Base-by-base conservation (phyloP, 1,284 basidiomycete genomes). In the Papiliotrema nemorosa region DNA sequence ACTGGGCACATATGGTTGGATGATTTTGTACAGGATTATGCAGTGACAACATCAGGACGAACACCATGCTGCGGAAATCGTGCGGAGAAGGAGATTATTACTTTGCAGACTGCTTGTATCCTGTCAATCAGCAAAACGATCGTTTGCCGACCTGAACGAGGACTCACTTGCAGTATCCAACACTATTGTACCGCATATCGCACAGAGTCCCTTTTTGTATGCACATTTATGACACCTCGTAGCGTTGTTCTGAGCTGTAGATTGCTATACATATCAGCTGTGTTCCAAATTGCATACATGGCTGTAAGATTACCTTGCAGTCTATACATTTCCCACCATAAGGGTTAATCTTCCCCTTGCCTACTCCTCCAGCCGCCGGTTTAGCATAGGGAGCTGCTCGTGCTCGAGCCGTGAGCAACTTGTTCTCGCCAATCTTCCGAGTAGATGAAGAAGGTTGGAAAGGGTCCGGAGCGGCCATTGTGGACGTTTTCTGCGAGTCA, bases 401-500 rank as follows among this genome's bases (percentile, higher is more conserved):
- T 7, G 64, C 60, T 47, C 73, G 60, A 0, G 71, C 66, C 0
- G 62, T 59, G 12, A 76, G 53, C 1, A 76, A 62, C 57, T 76
- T 76, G 64, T 76, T 76, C 59, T 75, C 74, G 37, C 75, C 75
- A 12, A 76, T 71, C 38, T 69, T 67, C 3, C 75, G 67, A 5
- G 72, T 75, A 5, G 68, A 68, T 1, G 70, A 68, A 5, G 70
- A 66, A 1, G 71, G 66, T 53, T 69, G 64, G 49, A 67, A 73
- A 5, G 71, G 67, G 49, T 75, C 72, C 16, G 69, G 57, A 5
- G 69, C 62, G 20, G 69, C 69, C 25, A 72, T 53, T n/a, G 60
- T 63, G 22, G 72, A 68, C 16, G 67, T 61, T 70, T 72, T 75
- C 73, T 75, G 55, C n/a, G 5, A 34, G 25, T 33, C 5, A 7